Evolutionary conservation across 805 yeast species (phyloP), one percentile per base, ranked within the genome.

Genomic region (Cyberlindnera suaveolens): DNA sequence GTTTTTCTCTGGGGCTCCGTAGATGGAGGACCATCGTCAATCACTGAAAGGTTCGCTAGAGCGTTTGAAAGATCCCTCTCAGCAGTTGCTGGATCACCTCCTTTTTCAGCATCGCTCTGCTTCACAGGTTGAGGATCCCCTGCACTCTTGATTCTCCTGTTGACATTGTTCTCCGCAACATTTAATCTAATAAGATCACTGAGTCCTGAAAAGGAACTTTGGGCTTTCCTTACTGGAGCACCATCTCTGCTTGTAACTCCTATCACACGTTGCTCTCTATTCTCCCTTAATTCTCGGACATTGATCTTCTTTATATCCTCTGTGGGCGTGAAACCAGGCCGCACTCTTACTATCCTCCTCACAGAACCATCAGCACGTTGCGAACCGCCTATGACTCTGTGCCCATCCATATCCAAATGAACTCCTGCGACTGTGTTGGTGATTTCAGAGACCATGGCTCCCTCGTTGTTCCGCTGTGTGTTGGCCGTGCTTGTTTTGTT

Each of bases 301-400:
- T 44, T 47, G 36, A 52, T 50, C 18, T 52, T 43, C 36, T 49
- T 42, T 13, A 50, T 38, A 29, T 56, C 58, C 13, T 55, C 59
- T 8, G 39, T 36, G 11, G 60, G 52, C 7, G 48, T 42, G 37
- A 40, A 59, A 0, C 63, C 63, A 2, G 54, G 56, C 36, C 57
- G 44, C 7, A 56, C 49, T 23, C 43, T 55, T 4, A 56, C 37
- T 3, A 41, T 36, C 36, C 50, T 47, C 35, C 62, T 39, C 38
- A 51, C 50, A 2, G 61, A 38, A 1, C 61, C 62, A 45, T 59
- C 61, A 15, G 56, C 31, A 34, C 62, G 48, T 15, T 48, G 26
- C 1, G 60, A 41, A 4, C 62, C 62, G 4, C 60, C 63, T 14
- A 42, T 16, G 35, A 45, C 42, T 32, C 53, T 42, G 20, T 47